Base-by-base conservation (phyloP, 805 yeast genomes). In the Pichia californica region DNA sequence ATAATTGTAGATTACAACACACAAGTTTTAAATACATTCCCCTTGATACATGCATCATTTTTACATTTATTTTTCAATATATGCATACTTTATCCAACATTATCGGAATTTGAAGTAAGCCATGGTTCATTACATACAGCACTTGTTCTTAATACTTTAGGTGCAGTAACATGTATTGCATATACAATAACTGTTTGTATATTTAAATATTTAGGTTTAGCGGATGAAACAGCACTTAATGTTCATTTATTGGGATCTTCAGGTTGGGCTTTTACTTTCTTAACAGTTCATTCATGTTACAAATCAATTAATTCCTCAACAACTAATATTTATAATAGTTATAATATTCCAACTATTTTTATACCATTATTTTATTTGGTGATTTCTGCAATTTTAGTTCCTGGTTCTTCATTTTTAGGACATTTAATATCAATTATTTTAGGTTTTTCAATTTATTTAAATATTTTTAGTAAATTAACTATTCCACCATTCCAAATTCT, bases 81-180 rank as follows among this genome's bases (percentile, higher is more conserved):
- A 8, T 47, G 77, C 31, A 73, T 82, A 1, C 57, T 88, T 36
- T 67, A 74, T 45, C 73, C 82, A 0, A 78, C 84, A 18, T 59
- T 87, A 53, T 67, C 81, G 11, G 68, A 70, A 40, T 88, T 81
- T 61, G 96, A 88, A 67, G 66, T 71, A 44, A 58, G 63, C 19
- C 82, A 86, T 55, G 97, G 96, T 6, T 87, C 97, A 0, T 83
- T 88, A 3, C 77, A 86, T 61, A 83, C 95, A 4, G 96, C 94
- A 4, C 69, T 88, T 36, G 80, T 88, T 14, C 66, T 88, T 44
- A 88, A 87, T 58, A 56, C 84, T 21, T 62, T 83, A 38, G 85
- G 95, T 2, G 79, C 82, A 1, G 61, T 77, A 4, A 73, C 91
- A 2, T 96, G 83, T 4, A 56, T 76, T 5, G 81, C 82, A 1